Evolutionary conservation across 164 flowering plant genomes (phyloP), one percentile per base, ranked within the genome.

Genomic region (Tetracentron sinense): DNA sequence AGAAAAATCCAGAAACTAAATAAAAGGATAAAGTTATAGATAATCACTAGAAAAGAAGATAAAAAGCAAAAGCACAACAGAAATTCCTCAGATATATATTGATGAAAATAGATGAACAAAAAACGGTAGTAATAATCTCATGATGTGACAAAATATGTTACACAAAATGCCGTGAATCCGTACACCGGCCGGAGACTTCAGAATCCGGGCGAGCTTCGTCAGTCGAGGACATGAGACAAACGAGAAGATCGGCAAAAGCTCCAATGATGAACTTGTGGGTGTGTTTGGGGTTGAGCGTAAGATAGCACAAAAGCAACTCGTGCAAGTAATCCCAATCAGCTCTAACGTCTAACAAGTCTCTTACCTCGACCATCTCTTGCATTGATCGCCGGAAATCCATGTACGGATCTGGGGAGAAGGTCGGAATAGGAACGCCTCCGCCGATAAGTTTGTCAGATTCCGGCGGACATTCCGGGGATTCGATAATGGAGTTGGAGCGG

Each of bases 331-430:
- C 84, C 87, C 88, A 83, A 22, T 74, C 72, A 31, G 76, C 70
- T 30, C 54, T 65, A 21, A 70, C 78, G 50, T 77, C 83, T 14
- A 15, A 25, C 48, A 72, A 5, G 14, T 63, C 81, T 56, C 83
- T 75, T 21, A 92, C 85, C 48, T 83, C 94, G 73, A 88, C 90
- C 96, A 93, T 93, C 74, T 93, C 98, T 67, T 90, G 85, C 98
- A 93, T 93, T 22, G 98, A 93, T 31, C 79, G 75, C 58, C 92
- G 72, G 79, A 93, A 90, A 66, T 90, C 98, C 56, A 54, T 28
- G 72, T 76, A 87, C 2, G 93, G 93, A 67, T 87, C 86, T 27
- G 69, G 67, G 2, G 79, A 67, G 71, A 73, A 78, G 28, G 82
- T 86, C 6, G 71, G 75, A 0, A 83, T 67, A 0, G 84, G 78